Base-by-base conservation (phyloP, 495 filamentous ascomycete species). In the Hypoxylon rickii region DNA sequence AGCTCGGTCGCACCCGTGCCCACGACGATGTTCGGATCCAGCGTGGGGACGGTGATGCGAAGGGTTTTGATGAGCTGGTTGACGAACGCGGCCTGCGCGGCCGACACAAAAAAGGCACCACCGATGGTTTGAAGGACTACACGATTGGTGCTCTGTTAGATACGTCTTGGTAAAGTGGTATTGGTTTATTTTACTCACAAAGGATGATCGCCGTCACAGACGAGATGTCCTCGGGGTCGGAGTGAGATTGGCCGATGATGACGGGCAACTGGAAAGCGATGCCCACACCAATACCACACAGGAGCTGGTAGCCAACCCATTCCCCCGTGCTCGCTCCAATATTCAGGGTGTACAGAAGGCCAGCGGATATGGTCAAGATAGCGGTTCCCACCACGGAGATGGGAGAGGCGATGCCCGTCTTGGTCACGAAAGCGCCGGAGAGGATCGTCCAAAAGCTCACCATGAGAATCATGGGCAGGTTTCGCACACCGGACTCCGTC, bases 381-480 rank as follows among this genome's bases (percentile, higher is more conserved):
- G n/a, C n/a, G n/a, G n/a, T n/a, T n/a, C n/a, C n/a, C n/a, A n/a
- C n/a, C n/a, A n/a, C n/a, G n/a, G n/a, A n/a, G n/a, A n/a, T n/a
- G n/a, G n/a, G n/a, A n/a, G n/a, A n/a, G n/a, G n/a, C n/a, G n/a
- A n/a, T n/a, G n/a, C n/a, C n/a, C n/a, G n/a, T n/a, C n/a, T n/a
- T n/a, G n/a, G n/a, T n/a, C n/a, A n/a, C n/a, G n/a, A n/a, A n/a
- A n/a, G n/a, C n/a, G n/a, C n/a, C n/a, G n/a, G n/a, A n/a, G n/a
- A n/a, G n/a, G n/a, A n/a, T n/a, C n/a, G n/a, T n/a, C n/a, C n/a
- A n/a, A n/a, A n/a, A n/a, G n/a, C n/a, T n/a, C n/a, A n/a, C n/a
- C n/a, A n/a, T n/a, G 43, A 77, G 39, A 41, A 87, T 73, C 45
- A 80, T 84, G 2, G 86, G 85, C 2, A 88, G 73, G 2, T 87